Evolutionary conservation across 306 rosid species (phyloP).

Genomic region (Myrica gale): DNA sequence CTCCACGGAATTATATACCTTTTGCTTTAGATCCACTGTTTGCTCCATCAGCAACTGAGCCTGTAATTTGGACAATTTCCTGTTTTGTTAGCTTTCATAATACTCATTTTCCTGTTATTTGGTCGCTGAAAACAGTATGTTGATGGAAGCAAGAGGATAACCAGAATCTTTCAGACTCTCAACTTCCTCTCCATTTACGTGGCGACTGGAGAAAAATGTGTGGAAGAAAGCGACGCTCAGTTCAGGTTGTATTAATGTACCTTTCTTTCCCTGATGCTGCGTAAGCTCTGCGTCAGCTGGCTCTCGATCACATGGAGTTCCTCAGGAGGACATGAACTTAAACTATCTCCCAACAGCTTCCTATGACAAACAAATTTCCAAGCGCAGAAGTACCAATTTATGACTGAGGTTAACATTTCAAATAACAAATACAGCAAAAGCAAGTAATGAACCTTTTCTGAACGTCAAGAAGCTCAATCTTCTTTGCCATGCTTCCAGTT

Average conservation of each 20-base stretch:
- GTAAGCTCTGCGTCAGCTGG: slow-evolving; percentile 49
- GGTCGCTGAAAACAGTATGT: neutral
- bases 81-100: neutral
- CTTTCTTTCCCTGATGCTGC: slow-evolving; percentile 46
- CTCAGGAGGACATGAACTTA: slow-evolving; percentile 43
- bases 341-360: slow-evolving; percentile 52
- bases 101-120: neutral
- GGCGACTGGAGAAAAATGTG: neutral
- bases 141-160: too few species aligned
- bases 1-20: slow-evolving; percentile 41
- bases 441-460: slow-evolving; percentile 46
- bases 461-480: slow-evolving; percentile 54
- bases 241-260: slow-evolving; percentile 23
- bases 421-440: neutral
- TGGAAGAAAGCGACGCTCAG: neutral
- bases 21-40: slow-evolving; percentile 31
- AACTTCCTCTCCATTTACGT: neutral
- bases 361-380: slow-evolving; percentile 33
- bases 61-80: slow-evolving; percentile 33
- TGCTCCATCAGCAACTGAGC: slow-evolving; percentile 35
- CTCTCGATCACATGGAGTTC: slow-evolving; percentile 45
- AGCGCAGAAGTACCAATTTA: neutral
- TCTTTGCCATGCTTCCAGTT: slow-evolving; percentile 35
- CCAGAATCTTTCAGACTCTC: neutral
- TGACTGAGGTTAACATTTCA: neutral